Base-by-base conservation (phyloP, 176 grass and related monocot species). In the Hordeum vulgare region DNA sequence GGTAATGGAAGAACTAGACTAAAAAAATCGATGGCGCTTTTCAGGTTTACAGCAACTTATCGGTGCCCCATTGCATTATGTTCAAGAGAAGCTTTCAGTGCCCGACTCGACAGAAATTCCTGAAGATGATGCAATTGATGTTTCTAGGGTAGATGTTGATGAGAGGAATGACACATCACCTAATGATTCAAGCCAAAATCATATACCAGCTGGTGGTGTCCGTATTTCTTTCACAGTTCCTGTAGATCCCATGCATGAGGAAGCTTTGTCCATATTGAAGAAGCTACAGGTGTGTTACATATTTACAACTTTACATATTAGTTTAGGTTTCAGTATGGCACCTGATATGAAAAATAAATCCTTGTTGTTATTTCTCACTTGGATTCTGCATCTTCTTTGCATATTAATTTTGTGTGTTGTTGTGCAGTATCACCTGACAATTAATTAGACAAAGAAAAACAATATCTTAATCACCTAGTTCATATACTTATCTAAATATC, bases 181-280 rank as follows among this genome's bases (percentile, higher is more conserved):
- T 73, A 79, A 84, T 65, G 82, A 84, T 65, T 82, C 69, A 79
- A 63, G 53, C 13, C 69, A 66, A 57, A 88, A 72, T 67, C 42
- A 54, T 57, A 54, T 59, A 37, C n/a, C 73, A 75, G 23, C 33
- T 54, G 80, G 36, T 70, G 74, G 51, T 61, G 73, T 57, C 11
- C 56, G 29, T 77, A 60, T 99, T 87, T 54, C 81, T 61, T 81
- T 92, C 72, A 69, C 45, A 31, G 64, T 83, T 80, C 87, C 85
- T 77, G 60, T 92, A 75, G 96, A 99, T 90, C 51, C 89, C 20
- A 33, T 53, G 58, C 96, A 99, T 14, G 82, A 94, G 57, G 90
- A 95, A 81, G 89, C 96, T 90, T 53, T 96, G 24, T 90, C 83
- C 85, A 77, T 96, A 85, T 85, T 99, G 83, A 99, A 92, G 87